Evolutionary conservation across 2,329 filamentous ascomycete species (phyloP), one percentile per base, ranked within the genome.

Genomic region (Colletotrichum zoysiae): DNA sequence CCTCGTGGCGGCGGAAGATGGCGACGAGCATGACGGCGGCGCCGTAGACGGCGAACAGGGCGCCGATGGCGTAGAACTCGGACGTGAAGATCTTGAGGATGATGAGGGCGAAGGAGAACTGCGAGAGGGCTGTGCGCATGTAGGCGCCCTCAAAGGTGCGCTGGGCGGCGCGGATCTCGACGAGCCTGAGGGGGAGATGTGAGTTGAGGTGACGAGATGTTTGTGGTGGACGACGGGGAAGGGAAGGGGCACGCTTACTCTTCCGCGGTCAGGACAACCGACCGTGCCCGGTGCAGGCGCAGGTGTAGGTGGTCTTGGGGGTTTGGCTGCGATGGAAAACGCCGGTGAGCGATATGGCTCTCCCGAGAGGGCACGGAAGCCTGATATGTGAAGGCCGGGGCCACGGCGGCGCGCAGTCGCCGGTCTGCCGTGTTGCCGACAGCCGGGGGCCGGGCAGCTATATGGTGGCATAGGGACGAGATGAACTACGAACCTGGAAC

Each of bases 131-230:
- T 0, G 96, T 99, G 73, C 96, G 93, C 78, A 98, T 92, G 82
- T 98, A 99, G 30, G 96, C 96, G 30, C 96, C 96, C 82, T 99
- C 96, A 77, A 98, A 99, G 2, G 96, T 99, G 66, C 96, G 90
- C 81, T 99, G 96, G 14, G 95, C 94, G 16, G 96, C 96, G 74
- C 96, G 93, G 75, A 98, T 92, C 83, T 98, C 96, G 74, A 98
- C 93, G 55, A 99, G 91, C 82, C 88, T 90, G 71, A 56, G 14
- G 30, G 35, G 23, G 59, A n/a, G 38, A 46, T 23, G 53, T 9
- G 51, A 56, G 51, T 44, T 50, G 50, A 33, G 16, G 6, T 30
- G 30, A 26, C 26, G 26, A 30, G n/a, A 30, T 50, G 14, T 51
- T 56, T 40, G 51, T 56, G 33, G 20, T 65, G 58, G 44, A 20